Evolutionary conservation across 352 stramenopile species (phyloP), one percentile per base, ranked within the genome.

Genomic region (Pythium rishiriense): DNA sequence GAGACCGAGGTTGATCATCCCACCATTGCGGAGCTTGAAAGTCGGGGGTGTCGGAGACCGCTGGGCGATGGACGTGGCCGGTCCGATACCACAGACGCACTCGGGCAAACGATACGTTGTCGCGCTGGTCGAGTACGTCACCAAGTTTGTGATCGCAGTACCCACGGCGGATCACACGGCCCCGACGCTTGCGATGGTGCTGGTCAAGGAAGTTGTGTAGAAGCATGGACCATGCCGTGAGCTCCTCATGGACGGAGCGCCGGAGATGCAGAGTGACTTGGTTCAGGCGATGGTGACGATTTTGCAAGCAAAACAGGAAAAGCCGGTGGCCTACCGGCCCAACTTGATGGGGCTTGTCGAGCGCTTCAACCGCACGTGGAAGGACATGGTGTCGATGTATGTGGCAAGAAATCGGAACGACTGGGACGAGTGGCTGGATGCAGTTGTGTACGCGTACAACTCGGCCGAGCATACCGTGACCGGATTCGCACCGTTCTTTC

Each of bases 351-450:
- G 29, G 9, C 29, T 42, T 15, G 29, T 58, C 28, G 29, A 46
- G 21, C 29, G n/a, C 8, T 76, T 71, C 28, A 67, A 69, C 19
- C n/a, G 43, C 0, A 69, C 47, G 7, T 68, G 59, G 58, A 72
- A 71, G 14, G 54, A 67, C 29, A 65, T 72, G 21, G 41, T 75
- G 3, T 42, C 33, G 10, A 28, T 72, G 4, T 67, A 66, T 19
- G 51, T 68, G 9, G 37, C 46, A 19, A 37, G 14, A 5, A 35
- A 52, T 4, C 46, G 35, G 17, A 33, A n/a, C 6, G 62, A 68
- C 24, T 74, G 62, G 62, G 58, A 70, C 19, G 54, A 66, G 15
- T 71, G 63, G 42, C 5, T 74, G 17, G 29, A 31, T 25, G n/a
- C 14, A 9, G 25, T 53, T 11, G 29, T 35, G 56, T 63, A 63